Conservation (phyloP, 345 rosid species). For the Lepidium africanum region DNA sequence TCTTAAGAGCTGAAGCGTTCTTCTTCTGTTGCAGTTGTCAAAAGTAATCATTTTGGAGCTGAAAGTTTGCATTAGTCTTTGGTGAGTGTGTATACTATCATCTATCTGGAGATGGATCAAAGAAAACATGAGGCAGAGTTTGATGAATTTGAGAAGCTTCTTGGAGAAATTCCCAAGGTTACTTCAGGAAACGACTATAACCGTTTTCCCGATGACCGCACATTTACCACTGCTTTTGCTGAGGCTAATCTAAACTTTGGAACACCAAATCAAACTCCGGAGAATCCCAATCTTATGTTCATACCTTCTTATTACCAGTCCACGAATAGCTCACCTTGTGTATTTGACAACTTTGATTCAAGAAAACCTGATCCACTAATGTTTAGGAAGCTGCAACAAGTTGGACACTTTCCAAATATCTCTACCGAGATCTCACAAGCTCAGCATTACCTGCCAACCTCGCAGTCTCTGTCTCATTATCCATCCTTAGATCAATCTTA, state of each 20-base stretch:
- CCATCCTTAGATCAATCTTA: constrained; percentile 36
- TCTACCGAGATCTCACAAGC: constrained; percentile 33
- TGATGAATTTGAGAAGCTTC: constrained; percentile 77
- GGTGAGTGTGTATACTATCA: neutral
- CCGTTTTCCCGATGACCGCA: constrained; percentile 40
- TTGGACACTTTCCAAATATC: constrained; percentile 32
- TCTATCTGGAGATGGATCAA: constrained; percentile 42
- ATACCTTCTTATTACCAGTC: constrained; percentile 32
- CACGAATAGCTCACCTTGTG: constrained; percentile 25
- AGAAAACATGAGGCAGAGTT: constrained; percentile 44
- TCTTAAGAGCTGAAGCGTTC: neutral
- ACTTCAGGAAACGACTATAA: constrained; percentile 39
- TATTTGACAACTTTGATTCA: constrained; percentile 31
- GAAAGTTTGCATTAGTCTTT: neutral
- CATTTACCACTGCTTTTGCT: constrained; percentile 47
- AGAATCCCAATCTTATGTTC: constrained; percentile 21
- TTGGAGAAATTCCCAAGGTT: constrained; percentile 73
- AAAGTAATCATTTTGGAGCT: neutral
- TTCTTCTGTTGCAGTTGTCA: constrained; percentile 23
- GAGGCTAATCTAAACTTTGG: constrained; percentile 33
- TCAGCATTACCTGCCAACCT: constrained; percentile 40
- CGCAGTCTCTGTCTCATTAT: constrained; percentile 38
- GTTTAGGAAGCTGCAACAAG: constrained; percentile 38
- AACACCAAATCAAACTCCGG: neutral
- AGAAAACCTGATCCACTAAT: constrained; percentile 32